Evolutionary conservation across 116 monocot genomes (phyloP).

Genomic region (Dioscorea cayenensis): DNA sequence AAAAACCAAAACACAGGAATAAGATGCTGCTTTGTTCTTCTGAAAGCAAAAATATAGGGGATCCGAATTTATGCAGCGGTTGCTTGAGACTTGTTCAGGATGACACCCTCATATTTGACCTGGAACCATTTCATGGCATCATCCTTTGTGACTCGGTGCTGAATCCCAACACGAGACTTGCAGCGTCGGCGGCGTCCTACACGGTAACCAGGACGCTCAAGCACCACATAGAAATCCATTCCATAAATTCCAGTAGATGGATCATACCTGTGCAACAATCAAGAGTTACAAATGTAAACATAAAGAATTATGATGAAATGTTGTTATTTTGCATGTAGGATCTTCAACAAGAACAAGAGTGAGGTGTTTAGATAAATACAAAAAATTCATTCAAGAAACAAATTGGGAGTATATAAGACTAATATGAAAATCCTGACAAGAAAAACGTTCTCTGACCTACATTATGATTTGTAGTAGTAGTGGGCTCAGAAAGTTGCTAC

Average conservation of each 20-base stretch:
- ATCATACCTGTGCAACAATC: constrained; percentile 36
- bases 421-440: too few species aligned
- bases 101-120: constrained; percentile 76
- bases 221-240: constrained; percentile 62
- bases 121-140: constrained; percentile 87
- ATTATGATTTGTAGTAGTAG: neutral
- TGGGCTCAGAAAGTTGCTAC: constrained; percentile 10
- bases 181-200: constrained; percentile 59
- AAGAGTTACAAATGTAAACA: too few species aligned
- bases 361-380: too few species aligned
- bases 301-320: neutral
- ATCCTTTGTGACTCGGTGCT: constrained; percentile 69
- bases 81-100: constrained; percentile 61
- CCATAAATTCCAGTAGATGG: constrained; percentile 70
- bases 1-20: too few species aligned
- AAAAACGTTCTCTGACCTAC: too few species aligned
- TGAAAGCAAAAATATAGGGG: too few species aligned
- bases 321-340: neutral
- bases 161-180: constrained; percentile 55
- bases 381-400: too few species aligned
- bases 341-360: too few species aligned
- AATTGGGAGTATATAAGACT: too few species aligned
- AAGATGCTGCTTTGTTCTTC: too few species aligned
- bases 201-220: constrained; percentile 61
- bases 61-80: neutral